Percentiles rank a stretch among this genome's conserved stretches.
phyloP scores from a whole-genome alignment of 140 eudicot species.

The Anethum foeniculum region DNA sequence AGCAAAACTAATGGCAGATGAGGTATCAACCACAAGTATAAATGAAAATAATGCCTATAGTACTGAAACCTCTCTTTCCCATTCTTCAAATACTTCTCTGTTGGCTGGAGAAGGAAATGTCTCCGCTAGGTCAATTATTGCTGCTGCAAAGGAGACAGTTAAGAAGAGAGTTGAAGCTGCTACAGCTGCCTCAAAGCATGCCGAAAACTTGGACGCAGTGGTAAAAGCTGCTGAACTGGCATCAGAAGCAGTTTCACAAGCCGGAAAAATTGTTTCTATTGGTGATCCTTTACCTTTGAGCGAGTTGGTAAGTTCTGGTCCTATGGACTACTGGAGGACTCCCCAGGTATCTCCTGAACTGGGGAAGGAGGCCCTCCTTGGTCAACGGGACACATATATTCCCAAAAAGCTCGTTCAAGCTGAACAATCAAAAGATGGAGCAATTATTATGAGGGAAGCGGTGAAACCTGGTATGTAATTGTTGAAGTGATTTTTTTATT shows the following conservation, averaged over 20 bases:
- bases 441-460: constrained; percentile 22
- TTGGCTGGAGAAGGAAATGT: constrained; percentile 26
- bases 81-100: constrained; percentile 19
- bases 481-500: constrained; percentile 18
- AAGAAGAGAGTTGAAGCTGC: constrained; percentile 84
- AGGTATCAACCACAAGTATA: constrained; percentile 35
- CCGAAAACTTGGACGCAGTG: constrained; percentile 86
- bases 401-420: constrained; percentile 20
- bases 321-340: constrained; percentile 61
- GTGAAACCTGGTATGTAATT: constrained; percentile 12
- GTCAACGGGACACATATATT: constrained; percentile 13
- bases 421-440: constrained; percentile 19
- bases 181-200: constrained; percentile 86
- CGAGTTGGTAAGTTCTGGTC: constrained; percentile 57
- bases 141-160: constrained; percentile 75
- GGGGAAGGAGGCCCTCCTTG: constrained; percentile 13
- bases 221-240: constrained; percentile 93
- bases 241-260: constrained; percentile 93
- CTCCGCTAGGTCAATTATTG: constrained; percentile 38
- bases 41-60: constrained; percentile 14
- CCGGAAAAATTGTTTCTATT: constrained; percentile 75
- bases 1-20: constrained; percentile 83
- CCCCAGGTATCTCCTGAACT: constrained; percentile 18
- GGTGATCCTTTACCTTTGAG: constrained; percentile 55
- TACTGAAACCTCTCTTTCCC: constrained; percentile 5